Evolutionary conservation across 2,329 filamentous ascomycete genomes (phyloP), one percentile per base, ranked within the genome.

Genomic region (Colletotrichum tanaceti): DNA sequence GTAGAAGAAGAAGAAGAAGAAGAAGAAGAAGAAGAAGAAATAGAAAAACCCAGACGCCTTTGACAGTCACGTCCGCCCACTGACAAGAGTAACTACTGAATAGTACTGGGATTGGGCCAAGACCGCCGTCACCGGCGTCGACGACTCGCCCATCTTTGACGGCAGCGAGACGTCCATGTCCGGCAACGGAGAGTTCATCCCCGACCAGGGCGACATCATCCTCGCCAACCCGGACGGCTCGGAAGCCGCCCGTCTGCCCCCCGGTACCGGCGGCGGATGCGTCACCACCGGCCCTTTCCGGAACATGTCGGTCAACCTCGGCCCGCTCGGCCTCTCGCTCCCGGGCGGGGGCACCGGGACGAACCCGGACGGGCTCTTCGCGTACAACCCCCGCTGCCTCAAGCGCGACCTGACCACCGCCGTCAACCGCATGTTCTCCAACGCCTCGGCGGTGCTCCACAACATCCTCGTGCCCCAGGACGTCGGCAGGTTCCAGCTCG

Each of bases 191-290:
- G 74, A 68, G 39, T 73, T 58, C 62, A 71, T 77, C 44, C 63
- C 73, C 0, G 39, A 74, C 58, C 64, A 74, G n/a, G 65, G 69
- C 6, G 73, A 74, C 22, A 67, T 75, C 11, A 67, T 74, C 6
- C 71, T 76, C 14, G 80, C 72, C 49, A 70, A 72, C 49, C 70
- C 69, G 14, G 79, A 71, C 39, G 72, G 73, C 1, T 70, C 76
- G 10, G 73, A 72, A n/a, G 63, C 73, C 1, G 41, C 75, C 24
- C 71, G 71, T 41, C 72, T 85, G 11, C 81, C 84, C 0, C 78
- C 84, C 0, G 87, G 85, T 7, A 78, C 77, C 2, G 87, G 87
- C 9, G 86, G 87, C 52, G 87, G 87, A 24, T 89, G 86, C 73
- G 78, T 89, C 6, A 78, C 75, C 14, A 79, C 77, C 0, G 86